These are phyloP conservation scores for Podila horticola DNA, from an alignment of 192 early-diverging fungal species.

Conservation along the genomic window DNA sequence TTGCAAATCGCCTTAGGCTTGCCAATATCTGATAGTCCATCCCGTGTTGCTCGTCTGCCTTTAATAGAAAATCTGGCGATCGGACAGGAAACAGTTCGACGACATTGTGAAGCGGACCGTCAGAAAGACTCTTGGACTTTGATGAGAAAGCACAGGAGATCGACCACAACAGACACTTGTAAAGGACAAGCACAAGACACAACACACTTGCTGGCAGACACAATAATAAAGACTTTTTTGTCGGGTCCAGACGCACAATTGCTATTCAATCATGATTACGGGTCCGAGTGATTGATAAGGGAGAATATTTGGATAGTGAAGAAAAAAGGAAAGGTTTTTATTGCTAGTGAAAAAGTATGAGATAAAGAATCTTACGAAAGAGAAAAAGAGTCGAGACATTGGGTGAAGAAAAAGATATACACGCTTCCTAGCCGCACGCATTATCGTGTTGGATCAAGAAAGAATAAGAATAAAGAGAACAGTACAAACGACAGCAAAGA, in stretches of 20 bases:
- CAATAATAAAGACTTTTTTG: no score
- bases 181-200: no score
- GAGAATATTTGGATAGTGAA: not conserved
- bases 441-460: constrained; percentile 49
- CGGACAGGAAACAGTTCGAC: constrained; percentile 85
- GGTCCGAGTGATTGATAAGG: not conserved
- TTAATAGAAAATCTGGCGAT: constrained; percentile 88
- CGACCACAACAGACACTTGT: not conserved
- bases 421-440: constrained; percentile 54
- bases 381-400: constrained; percentile 15
- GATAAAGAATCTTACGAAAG: not conserved
- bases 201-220: no score
- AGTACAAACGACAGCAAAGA: no score
- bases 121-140: constrained; percentile 81
- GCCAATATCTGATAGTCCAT: not conserved
- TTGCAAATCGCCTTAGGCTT: not conserved
- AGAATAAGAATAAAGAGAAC: not conserved
- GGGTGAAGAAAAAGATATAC: constrained; percentile 22
- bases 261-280: no score
- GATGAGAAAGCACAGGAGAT: constrained; percentile 2
- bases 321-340: not conserved
- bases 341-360: not conserved
- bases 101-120: constrained; percentile 82
- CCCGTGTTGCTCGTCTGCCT: not conserved
- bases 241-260: no score